A percentile compares a stretch with the other conserved stretches of the same genome.
Evolutionary conservation across 2,329 filamentous ascomycete species (phyloP).

Genomic region (Pseudocercospora fijiensis): DNA sequence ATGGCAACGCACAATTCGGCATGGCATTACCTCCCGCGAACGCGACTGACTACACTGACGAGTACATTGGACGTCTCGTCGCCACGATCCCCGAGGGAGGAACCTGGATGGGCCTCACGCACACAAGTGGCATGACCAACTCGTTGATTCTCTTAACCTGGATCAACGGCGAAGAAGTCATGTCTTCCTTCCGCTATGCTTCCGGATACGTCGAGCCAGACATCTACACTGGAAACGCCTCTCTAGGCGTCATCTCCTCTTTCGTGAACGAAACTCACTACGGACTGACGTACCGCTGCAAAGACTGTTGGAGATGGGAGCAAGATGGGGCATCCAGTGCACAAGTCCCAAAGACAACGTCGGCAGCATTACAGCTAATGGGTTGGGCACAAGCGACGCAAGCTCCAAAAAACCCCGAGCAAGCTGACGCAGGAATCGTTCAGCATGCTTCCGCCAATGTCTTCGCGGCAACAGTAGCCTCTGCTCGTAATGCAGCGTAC

Average conservation of each 20-base stretch:
- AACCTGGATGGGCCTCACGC: constrained; percentile 60
- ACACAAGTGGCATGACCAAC: constrained; percentile 59
- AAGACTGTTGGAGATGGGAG: constrained; percentile 49
- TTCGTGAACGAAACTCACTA: constrained; percentile 59
- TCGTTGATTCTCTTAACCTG: constrained; percentile 60
- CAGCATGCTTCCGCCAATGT: constrained; percentile 60
- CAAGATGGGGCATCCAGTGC: constrained; percentile 43
- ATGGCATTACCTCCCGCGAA: constrained; percentile 52
- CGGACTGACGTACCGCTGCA: constrained; percentile 64
- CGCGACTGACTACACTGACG: constrained; percentile 45
- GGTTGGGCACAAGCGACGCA: constrained; percentile 35
- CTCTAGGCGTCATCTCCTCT: constrained; percentile 60
- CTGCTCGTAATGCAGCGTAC: constrained; percentile 48
- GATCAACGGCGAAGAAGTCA: constrained; percentile 54
- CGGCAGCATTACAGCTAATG: constrained; percentile 35
- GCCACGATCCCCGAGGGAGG: constrained; percentile 42
- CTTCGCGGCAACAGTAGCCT: constrained; percentile 50
- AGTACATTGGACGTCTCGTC: constrained; percentile 62
- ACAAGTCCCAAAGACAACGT: constrained; percentile 39
- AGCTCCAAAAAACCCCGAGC: constrained; percentile 33
- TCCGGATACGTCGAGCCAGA: constrained; percentile 60
- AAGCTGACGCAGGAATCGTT: constrained; percentile 47
- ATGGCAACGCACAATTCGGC: constrained; percentile 55
- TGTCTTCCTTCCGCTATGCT: constrained; percentile 59
- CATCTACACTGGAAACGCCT: constrained; percentile 62